Evolutionary conservation across 805 yeast genomes (phyloP), one percentile per base, ranked within the genome.

Genomic region (Dipodascopsis uninucleata): DNA sequence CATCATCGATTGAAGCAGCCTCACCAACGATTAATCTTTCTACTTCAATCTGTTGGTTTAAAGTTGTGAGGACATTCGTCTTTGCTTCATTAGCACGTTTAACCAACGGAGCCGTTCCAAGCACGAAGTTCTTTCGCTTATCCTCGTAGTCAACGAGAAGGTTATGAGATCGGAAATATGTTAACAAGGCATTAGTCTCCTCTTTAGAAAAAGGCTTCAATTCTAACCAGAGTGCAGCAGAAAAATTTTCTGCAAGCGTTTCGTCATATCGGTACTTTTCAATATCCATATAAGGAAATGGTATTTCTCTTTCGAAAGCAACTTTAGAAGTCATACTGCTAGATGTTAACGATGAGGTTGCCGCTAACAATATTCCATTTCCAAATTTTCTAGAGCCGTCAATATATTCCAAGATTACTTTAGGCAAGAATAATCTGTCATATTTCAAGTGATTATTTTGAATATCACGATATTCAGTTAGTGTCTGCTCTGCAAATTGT

Each of bases 121-220:
- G 14, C 23, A 43, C 4, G 31, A 39, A 47, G 16, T 38, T 14
- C 3, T 39, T 12, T 17, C 17, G 17, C 12, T 35, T 35, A 12
- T 41, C 37, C 7, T 10, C 33, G 24, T 12, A 20, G 14, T 31
- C 43, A 26, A 17, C 24, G n/a, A 49, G 28, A 17, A 42, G 25
- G 25, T 50, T 50, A 3, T 47, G 31, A n/a, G 25, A 20, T 29
- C 28, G 36, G 43, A 28, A 47, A 26, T 50, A 50, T 7, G 39
- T 43, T 28, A 50, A 36, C 43, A 47, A n/a, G 20, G 17, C 20
- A 28, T 43, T 49, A 4, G 55, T 31, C 36, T 50, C 52, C 10
- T 17, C 29, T 14, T 40, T 22, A 22, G 39, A 20, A 44, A 41
- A 50, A 9, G 36, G 31, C 9, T 44, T 21, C 20, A 50, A 42